Evolutionary conservation across 345 rosid species (phyloP).

Genomic region (Mallotus nudiflorus): DNA sequence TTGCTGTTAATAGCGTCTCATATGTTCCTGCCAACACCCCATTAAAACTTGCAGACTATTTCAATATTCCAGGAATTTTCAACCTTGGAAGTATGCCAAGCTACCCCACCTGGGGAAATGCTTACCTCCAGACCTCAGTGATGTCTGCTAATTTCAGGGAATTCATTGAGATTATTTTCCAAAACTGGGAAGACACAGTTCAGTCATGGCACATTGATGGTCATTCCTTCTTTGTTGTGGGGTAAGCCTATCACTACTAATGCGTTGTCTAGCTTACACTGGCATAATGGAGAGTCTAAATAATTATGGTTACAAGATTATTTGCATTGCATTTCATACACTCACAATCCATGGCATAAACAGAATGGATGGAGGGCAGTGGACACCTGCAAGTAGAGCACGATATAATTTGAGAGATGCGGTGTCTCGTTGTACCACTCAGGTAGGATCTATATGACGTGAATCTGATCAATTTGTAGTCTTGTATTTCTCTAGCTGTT

Average conservation of each 20-base stretch:
- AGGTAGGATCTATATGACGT: constrained; percentile 34
- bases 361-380: constrained; percentile 78
- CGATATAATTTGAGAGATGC: constrained; percentile 62
- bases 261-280: not conserved
- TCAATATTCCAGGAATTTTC: constrained; percentile 76
- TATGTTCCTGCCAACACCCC: constrained; percentile 81
- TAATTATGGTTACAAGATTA: too few species aligned
- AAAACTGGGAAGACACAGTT: constrained; percentile 65
- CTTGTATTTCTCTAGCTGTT: not conserved
- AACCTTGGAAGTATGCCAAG: constrained; percentile 65
- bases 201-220: constrained; percentile 96
- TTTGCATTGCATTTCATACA: too few species aligned
- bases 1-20: constrained; percentile 81
- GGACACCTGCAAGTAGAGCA: constrained; percentile 59
- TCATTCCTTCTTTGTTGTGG: constrained; percentile 79
- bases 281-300: too few species aligned
- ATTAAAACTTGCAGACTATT: constrained; percentile 77
- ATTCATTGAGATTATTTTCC: constrained; percentile 70
- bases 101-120: constrained; percentile 58
- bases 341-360: not conserved
- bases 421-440: constrained; percentile 62
- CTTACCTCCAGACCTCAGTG: constrained; percentile 80
- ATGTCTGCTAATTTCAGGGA: constrained; percentile 69
- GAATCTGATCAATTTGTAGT: too few species aligned
- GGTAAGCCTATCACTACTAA: constrained; percentile 45